These are phyloP conservation scores for Platismatia glauca DNA, from an alignment of 495 filamentous ascomycete species.

Conservation along the genomic window DNA sequence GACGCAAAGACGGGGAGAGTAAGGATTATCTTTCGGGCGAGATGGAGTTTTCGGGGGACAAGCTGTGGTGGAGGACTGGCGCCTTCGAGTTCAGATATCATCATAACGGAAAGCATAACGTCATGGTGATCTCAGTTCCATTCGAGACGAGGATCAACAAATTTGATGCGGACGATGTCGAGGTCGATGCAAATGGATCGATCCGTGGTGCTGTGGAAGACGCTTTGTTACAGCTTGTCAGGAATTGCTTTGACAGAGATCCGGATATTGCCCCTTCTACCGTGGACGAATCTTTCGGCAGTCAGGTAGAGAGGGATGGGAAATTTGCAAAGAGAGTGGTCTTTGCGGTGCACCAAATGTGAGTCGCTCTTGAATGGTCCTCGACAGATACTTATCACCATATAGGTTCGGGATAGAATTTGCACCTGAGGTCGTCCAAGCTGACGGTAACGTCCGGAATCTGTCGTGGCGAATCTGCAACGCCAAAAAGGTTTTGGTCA, in stretches of 20 bases:
- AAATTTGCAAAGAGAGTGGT: constrained; percentile 85
- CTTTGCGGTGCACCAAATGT: constrained; percentile 92
- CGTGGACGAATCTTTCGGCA: constrained; percentile 73
- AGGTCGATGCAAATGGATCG: constrained; percentile 40
- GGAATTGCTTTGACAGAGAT: constrained; percentile 87
- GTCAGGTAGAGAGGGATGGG: constrained; percentile 69
- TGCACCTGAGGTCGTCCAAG: constrained; percentile 82
- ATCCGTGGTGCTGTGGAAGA: constrained; percentile 57
- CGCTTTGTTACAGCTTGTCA: constrained; percentile 70
- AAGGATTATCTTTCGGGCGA: constrained; percentile 58
- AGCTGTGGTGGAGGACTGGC: constrained; percentile 93
- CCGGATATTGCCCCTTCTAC: constrained; percentile 81
- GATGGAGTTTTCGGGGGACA: constrained; percentile 82
- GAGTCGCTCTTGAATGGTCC: constrained; percentile 18
- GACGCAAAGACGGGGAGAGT: constrained; percentile 40
- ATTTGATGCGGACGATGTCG: constrained; percentile 58
- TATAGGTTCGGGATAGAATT: constrained; percentile 85
- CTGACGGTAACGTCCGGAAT: constrained; percentile 85
- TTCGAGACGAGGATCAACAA: constrained; percentile 80
- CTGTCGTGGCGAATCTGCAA: constrained; percentile 93
- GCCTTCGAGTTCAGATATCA: constrained; percentile 96
- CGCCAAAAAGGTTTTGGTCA: constrained; percentile 86
- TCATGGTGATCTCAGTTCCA: constrained; percentile 90
- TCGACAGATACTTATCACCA: not conserved
- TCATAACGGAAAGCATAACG: constrained; percentile 85